These are phyloP conservation scores for Mycena alexandri DNA, from an alignment of 768 basidiomycete species.

Conservation along the genomic window DNA sequence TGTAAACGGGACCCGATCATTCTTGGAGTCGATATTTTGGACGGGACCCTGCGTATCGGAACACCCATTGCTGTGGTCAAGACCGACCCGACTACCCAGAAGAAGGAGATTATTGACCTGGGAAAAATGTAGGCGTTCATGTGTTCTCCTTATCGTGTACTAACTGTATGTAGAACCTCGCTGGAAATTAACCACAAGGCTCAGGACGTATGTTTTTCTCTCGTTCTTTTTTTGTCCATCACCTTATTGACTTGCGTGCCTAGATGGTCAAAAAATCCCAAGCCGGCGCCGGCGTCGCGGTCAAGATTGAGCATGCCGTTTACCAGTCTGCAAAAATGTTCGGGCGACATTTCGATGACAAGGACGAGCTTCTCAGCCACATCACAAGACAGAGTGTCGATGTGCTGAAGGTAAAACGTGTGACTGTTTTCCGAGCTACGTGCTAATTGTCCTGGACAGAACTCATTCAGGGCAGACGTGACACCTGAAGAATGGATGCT, in stretches of 20 bases:
- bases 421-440: constrained; percentile 13
- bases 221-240: constrained; percentile 1
- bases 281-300: constrained; percentile 95
- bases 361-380: constrained; percentile 93
- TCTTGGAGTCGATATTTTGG: constrained; percentile 94
- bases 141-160: constrained; percentile 12
- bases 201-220: constrained; percentile 68
- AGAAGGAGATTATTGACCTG: constrained; percentile 91
- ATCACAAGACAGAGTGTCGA: constrained; percentile 96
- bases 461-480: constrained; percentile 89
- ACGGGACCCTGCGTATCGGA: constrained; percentile 90
- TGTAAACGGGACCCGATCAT: constrained; percentile 98
- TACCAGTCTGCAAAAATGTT: constrained; percentile 97
- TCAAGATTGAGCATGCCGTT: constrained; percentile 98
- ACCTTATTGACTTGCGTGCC: constrained; percentile 25
- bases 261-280: constrained; percentile 94
- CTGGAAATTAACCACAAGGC: constrained; percentile 98
- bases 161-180: constrained; percentile 74
- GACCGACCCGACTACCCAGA: constrained; percentile 86
- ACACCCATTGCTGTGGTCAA: constrained; percentile 97
- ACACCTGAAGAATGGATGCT: constrained; percentile 93
- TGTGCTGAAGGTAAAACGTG: constrained; percentile 80
- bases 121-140: constrained; percentile 86
- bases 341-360: constrained; percentile 95
- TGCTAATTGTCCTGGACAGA: constrained; percentile 54